Conservation (phyloP, 106 monocot species). For the Dioscorea dumetorum region DNA sequence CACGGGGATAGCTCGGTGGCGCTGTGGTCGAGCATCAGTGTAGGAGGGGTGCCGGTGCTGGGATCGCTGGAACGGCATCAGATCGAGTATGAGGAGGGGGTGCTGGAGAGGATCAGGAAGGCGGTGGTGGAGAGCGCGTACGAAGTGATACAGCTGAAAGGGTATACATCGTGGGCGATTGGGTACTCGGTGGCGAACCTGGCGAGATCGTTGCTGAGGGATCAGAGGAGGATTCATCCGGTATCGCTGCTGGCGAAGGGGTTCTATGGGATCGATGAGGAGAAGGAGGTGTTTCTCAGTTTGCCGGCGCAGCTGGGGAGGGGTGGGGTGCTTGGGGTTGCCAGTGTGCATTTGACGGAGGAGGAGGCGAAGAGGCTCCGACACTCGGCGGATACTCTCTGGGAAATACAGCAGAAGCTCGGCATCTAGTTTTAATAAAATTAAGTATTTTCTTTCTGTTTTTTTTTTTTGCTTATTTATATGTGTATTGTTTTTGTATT, state of each 20-base stretch:
- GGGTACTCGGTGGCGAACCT: constrained; percentile 80
- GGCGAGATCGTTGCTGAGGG: constrained; percentile 54
- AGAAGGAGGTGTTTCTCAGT: constrained; percentile 68
- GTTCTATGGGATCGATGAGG: constrained; percentile 51
- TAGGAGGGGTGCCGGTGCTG: constrained; percentile 67
- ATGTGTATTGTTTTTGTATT: too few relatives aligned
- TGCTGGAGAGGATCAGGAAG: constrained; percentile 59
- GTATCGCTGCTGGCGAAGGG: constrained; percentile 68
- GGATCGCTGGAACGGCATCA: constrained; percentile 35
- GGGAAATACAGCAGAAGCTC: constrained; percentile 48
- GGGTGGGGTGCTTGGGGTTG: constrained; percentile 39
- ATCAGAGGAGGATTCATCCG: constrained; percentile 80
- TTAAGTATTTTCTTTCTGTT: too few relatives aligned
- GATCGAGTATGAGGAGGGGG: constrained; percentile 25
- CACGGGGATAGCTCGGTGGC: constrained; percentile 97
- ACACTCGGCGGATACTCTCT: constrained; percentile 37
- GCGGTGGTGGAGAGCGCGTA: constrained; percentile 74
- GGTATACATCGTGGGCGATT: constrained; percentile 93
- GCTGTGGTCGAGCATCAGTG: constrained; percentile 85
- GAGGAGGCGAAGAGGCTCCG: constrained; percentile 42
- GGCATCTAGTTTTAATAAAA: constrained; percentile 14
- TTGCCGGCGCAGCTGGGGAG: constrained; percentile 68
- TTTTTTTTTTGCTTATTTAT: too few relatives aligned
- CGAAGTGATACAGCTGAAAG: constrained; percentile 78
- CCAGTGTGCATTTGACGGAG: constrained; percentile 50